Evolutionary conservation across 2,329 filamentous ascomycete species (phyloP).

Genomic region (Xylaria sp.): DNA sequence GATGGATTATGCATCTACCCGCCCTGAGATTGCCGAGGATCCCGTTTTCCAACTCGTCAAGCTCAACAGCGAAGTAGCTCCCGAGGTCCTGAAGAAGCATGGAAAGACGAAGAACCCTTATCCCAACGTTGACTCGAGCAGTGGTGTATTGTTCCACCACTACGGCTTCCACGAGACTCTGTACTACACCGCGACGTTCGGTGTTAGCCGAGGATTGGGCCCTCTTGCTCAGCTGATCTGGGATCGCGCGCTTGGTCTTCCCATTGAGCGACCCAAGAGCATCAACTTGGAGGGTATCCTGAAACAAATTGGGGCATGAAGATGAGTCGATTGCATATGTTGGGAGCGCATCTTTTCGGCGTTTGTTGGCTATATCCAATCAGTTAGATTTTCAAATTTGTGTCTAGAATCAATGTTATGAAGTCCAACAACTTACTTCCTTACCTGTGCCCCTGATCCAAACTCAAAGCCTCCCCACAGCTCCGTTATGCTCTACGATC

Average conservation of each 20-base stretch:
- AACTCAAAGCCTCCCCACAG: neutral
- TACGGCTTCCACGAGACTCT: slow-evolving; percentile 97
- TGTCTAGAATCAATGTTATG: slow-evolving; percentile 19
- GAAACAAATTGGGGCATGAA: slow-evolving; percentile 65
- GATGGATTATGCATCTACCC: slow-evolving; percentile 91
- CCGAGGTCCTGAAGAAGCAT: slow-evolving; percentile 89
- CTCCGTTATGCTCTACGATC: neutral
- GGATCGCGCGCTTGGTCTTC: slow-evolving; percentile 92
- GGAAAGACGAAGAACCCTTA: slow-evolving; percentile 99
- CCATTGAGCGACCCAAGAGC: slow-evolving; percentile 98
- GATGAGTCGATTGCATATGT: slow-evolving; percentile 30
- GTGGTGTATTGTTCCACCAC: slow-evolving; percentile 96
- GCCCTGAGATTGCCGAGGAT: slow-evolving; percentile 85
- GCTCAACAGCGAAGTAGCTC: slow-evolving; percentile 92
- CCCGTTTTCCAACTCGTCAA: slow-evolving; percentile 95
- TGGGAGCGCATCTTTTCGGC: slow-evolving; percentile 32
- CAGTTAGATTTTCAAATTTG: slow-evolving; percentile 39
- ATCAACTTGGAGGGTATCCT: slow-evolving; percentile 91
- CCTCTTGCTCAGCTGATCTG: slow-evolving; percentile 95
- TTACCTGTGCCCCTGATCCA: neutral
- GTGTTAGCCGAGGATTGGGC: slow-evolving; percentile 78
- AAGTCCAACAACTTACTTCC: slow-evolving; percentile 15
- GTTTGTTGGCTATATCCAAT: slow-evolving; percentile 36
- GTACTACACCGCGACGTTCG: slow-evolving; percentile 86
- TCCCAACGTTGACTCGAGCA: slow-evolving; percentile 94